Evolutionary conservation across 2,329 filamentous ascomycete genomes (phyloP), one percentile per base, ranked within the genome.

Genomic region (Pseudocercospora macadamiae): DNA sequence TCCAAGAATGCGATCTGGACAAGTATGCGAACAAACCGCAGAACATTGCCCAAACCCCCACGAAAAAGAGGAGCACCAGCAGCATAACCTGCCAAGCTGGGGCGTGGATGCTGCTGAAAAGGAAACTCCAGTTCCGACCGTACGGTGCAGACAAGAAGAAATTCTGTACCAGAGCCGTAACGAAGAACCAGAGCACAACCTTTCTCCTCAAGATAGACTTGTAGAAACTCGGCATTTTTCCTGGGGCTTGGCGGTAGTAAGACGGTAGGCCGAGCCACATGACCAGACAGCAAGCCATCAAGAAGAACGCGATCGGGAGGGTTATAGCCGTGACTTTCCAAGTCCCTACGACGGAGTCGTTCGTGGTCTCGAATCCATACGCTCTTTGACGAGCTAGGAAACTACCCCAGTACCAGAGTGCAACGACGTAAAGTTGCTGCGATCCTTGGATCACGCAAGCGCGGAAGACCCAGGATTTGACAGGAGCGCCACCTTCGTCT

Each of bases 401-500:
- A 4, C 79, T 79, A 23, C 86, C 86, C 86, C 86, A 88, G 71
- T 83, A 87, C 85, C 85, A 89, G 8, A 89, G 78, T 6, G 80
- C 82, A n/a, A 84, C 80, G 48, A 86, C 79, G 69, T 87, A 88
- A 60, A 85, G 76, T 68, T 88, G 86, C 64, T 87, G 86, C 5
- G 83, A 84, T 39, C 86, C 86, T 69, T 87, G 84, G 53, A 88
- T 85, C 14, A 84, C 68, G 66, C 84, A 85, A 6, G 86, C 86
- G 59, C 86, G 81, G 72, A 84, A 85, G 12, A 85, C 83, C 85
- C 85, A 88, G 19, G 82, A 77, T 67, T 82, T 84, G 37, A 86
- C 81, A 3, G 84, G 83, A 2, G 81, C 79, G 49, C 84, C 85
- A 32, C 68, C 68, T 30, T 67, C 66, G 51, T 65, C 66, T 56